Conservation (phyloP, 805 yeast species). For the Debaryomyces tyrocola region DNA sequence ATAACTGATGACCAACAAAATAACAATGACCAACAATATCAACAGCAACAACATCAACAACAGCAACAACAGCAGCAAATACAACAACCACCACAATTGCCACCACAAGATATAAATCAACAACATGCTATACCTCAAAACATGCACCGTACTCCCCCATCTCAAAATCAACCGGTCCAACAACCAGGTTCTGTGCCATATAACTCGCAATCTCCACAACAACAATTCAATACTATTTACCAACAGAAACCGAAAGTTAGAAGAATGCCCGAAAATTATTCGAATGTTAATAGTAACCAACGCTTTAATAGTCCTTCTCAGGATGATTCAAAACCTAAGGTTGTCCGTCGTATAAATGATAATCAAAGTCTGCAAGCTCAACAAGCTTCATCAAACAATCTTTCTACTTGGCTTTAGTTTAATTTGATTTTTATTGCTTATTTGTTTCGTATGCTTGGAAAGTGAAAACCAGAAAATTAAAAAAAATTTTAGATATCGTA, state of each 20-base stretch:
- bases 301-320: slow-evolving; percentile 7
- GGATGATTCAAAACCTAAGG: slow-evolving; percentile 9
- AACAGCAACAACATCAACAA: slow-evolving; percentile 16
- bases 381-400: slow-evolving; percentile 13
- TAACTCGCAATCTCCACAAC: slow-evolving; percentile 19
- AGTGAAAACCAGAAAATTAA: background rate
- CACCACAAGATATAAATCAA: slow-evolving; percentile 1
- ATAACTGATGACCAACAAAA: slow-evolving; percentile 26
- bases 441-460: background rate
- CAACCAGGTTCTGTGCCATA: background rate
- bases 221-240: slow-evolving; percentile 14
- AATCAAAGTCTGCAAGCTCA: slow-evolving; percentile 13
- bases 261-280: slow-evolving; percentile 5
- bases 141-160: slow-evolving; percentile 6
- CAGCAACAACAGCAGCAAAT: slow-evolving; percentile 21
- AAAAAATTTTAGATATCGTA: background rate
- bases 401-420: slow-evolving; percentile 19
- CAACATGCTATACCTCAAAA: too few relatives aligned
- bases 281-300: slow-evolving; percentile 3
- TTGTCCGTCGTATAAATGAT: slow-evolving; percentile 6
- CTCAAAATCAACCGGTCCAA: slow-evolving; percentile 9
- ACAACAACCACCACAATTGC: slow-evolving; percentile 6
- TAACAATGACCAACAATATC: slow-evolving; percentile 13
- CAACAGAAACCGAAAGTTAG: slow-evolving; percentile 8
- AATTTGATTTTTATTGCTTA: background rate